These are phyloP conservation scores for Microbotryum violaceum DNA, from an alignment of 1,284 basidiomycete species.

Conservation along the genomic window DNA sequence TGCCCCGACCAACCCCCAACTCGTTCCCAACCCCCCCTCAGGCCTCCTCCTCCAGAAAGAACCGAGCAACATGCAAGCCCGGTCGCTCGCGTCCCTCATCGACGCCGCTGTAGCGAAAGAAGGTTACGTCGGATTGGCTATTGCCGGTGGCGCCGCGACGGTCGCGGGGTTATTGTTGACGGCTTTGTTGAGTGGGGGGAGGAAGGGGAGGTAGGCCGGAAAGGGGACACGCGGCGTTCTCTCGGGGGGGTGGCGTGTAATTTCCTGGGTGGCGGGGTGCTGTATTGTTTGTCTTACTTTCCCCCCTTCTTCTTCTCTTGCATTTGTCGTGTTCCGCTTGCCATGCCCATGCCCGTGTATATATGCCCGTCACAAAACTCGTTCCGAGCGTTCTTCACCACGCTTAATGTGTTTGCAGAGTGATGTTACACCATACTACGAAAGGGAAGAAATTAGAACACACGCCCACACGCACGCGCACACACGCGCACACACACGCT, in stretches of 20 bases:
- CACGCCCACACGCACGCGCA: no score
- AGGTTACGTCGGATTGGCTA: constrained; percentile 73
- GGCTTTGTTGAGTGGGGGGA: constrained; percentile 48
- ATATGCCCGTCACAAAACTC: no score
- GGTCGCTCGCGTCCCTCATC: constrained; percentile 74
- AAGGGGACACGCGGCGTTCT: no score
- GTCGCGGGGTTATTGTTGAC: constrained; percentile 74
- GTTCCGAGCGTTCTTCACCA: no score
- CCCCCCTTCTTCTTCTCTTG: background rate
- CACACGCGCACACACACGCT: no score
- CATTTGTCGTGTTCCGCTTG: background rate
- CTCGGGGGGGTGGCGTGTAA: background rate
- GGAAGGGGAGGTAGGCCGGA: background rate
- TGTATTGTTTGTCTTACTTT: background rate
- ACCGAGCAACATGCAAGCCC: constrained; percentile 87
- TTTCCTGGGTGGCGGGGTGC: background rate
- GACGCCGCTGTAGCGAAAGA: constrained; percentile 81
- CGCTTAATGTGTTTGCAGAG: no score
- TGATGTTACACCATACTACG: no score
- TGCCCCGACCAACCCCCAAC: no score
- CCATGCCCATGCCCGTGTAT: no score
- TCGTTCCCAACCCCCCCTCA: constrained; percentile 38
- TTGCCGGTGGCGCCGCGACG: constrained; percentile 82
- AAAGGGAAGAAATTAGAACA: no score
- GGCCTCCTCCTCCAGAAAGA: constrained; percentile 86